A percentile compares a stretch with the other conserved stretches of the same genome.
These are phyloP conservation scores for Taiozyma onychis DNA, from an alignment of 1,139 yeast genomes.

Conservation along the genomic window DNA sequence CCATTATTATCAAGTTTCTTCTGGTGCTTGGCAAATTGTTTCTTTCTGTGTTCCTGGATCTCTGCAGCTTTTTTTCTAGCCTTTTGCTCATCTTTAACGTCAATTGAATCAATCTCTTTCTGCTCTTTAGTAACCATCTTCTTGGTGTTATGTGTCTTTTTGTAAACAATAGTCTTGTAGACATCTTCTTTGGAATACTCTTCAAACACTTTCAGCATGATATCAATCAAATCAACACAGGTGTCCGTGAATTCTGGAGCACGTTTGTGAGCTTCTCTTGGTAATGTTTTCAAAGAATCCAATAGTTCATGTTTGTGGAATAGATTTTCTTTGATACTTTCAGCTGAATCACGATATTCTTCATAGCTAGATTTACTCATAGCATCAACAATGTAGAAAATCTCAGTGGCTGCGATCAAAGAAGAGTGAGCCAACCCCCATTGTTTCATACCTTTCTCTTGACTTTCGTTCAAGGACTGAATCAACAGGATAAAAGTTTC, in stretches of 20 bases:
- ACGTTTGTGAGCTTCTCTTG: constrained; percentile 61
- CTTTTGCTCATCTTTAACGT: constrained; percentile 40
- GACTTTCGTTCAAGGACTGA: constrained; percentile 49
- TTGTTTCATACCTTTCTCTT: constrained; percentile 30
- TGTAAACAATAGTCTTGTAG: constrained; percentile 47
- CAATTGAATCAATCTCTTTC: constrained; percentile 32
- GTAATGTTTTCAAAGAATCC: constrained; percentile 51
- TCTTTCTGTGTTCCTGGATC: constrained; percentile 44
- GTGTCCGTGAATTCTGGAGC: constrained; percentile 60
- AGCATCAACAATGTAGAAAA: constrained; percentile 49
- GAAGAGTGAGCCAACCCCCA: constrained; percentile 67
- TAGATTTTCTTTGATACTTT: constrained; percentile 44
- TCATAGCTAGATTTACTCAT: constrained; percentile 36
- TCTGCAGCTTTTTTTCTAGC: constrained; percentile 33
- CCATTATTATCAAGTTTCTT: constrained; percentile 33
- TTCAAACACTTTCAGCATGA: constrained; percentile 64
- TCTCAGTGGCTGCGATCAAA: constrained; percentile 62
- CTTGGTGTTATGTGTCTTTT: constrained; percentile 31
- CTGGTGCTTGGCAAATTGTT: constrained; percentile 41
- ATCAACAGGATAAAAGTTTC: constrained; percentile 58
- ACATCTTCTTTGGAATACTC: constrained; percentile 58
- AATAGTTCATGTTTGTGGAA: constrained; percentile 66
- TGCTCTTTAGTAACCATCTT: constrained; percentile 26
- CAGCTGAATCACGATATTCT: constrained; percentile 42
- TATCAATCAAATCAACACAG: constrained; percentile 61